Percentiles rank a stretch among this genome's conserved stretches.
Evolutionary conservation across 2,329 filamentous ascomycete genomes (phyloP).

Genomic region (Coniochaeta sp.): DNA sequence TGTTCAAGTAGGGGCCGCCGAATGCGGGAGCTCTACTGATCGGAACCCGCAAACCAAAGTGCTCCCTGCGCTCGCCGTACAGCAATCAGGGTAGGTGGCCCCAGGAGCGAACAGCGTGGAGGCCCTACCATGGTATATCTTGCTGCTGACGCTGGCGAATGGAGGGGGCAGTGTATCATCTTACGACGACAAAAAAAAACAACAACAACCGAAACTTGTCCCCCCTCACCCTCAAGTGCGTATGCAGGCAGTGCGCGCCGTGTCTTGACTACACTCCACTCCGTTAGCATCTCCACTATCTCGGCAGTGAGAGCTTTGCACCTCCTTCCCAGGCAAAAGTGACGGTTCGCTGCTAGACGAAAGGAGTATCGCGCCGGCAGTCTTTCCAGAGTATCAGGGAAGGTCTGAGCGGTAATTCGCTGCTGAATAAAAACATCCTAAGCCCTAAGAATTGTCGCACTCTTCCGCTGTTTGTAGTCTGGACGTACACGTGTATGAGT

Average conservation of each 20-base stretch:
- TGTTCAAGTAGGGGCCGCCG: slow-evolving; percentile 25
- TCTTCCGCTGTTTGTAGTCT: background rate
- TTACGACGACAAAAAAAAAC: background rate
- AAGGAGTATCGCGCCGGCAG: background rate
- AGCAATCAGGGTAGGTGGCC: too few relatives aligned
- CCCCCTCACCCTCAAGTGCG: background rate
- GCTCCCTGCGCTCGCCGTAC: too few relatives aligned
- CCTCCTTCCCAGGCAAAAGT: background rate
- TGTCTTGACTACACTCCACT: background rate
- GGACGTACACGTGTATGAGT: too few relatives aligned
- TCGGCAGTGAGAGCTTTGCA: background rate
- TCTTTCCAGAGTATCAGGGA: background rate
- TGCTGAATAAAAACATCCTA: background rate
- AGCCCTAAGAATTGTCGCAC: background rate
- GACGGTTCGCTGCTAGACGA: background rate
- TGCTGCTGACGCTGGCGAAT: background rate
- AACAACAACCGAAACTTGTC: background rate
- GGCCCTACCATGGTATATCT: too few relatives aligned
- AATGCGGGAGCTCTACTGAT: slow-evolving; percentile 13
- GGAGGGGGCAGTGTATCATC: background rate
- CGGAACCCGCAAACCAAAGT: background rate
- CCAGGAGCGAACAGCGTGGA: too few relatives aligned
- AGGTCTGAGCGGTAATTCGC: background rate
- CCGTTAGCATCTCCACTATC: background rate
- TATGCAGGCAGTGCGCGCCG: background rate